Percentiles rank a stretch among this genome's conserved stretches.
Conservation (phyloP, 345 rosid species). For the Rhodamnia argentea region DNA sequence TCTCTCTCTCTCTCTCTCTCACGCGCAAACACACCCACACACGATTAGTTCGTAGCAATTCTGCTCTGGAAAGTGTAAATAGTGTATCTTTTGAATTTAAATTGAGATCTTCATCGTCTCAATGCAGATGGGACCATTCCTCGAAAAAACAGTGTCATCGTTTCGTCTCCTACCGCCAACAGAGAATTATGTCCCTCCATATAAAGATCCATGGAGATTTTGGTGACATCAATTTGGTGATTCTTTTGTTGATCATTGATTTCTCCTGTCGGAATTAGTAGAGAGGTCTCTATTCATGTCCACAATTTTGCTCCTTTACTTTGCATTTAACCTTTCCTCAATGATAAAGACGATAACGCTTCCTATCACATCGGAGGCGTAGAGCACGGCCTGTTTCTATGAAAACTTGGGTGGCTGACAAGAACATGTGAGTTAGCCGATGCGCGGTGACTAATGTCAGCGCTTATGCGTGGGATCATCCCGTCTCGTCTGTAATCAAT, state of each 20-base stretch:
- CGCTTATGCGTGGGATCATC: neutral
- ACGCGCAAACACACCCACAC: too few species aligned
- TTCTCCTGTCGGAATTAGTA: slow-evolving; percentile 8
- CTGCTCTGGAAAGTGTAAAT: neutral
- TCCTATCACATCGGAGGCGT: neutral
- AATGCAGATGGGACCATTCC: slow-evolving; percentile 79
- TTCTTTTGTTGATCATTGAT: neutral
- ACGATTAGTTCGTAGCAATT: neutral
- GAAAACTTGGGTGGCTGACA: neutral
- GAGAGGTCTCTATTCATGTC: neutral
- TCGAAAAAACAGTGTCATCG: slow-evolving; percentile 54
- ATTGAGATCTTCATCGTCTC: neutral
- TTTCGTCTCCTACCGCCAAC: slow-evolving; percentile 80
- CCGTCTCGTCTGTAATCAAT: neutral
- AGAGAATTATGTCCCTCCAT: slow-evolving; percentile 78
- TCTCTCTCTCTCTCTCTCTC: neutral
- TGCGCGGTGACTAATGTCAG: neutral
- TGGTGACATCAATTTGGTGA: slow-evolving; percentile 37
- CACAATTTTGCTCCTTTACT: neutral
- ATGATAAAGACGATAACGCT: neutral
- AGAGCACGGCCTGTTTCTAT: neutral
- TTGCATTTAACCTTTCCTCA: neutral
- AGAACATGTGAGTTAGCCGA: neutral
- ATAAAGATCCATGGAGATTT: slow-evolving; percentile 97
- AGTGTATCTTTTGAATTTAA: neutral